phyloP scores from a whole-genome alignment of 192 early-diverging fungal species.

The Dissophora globulifera region DNA sequence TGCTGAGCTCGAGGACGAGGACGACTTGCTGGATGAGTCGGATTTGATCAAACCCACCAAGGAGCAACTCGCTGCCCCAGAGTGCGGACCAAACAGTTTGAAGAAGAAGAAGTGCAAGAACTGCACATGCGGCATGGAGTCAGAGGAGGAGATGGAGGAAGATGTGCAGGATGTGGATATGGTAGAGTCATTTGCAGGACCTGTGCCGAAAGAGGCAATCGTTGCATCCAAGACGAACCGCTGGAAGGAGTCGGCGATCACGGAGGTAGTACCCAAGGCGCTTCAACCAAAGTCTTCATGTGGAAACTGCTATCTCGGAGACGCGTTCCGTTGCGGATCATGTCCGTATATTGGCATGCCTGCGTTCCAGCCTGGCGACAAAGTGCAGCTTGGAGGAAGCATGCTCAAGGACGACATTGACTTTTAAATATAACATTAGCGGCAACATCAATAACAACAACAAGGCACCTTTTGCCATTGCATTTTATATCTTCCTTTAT shows the following conservation, averaged over 20 bases:
- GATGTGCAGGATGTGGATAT: constrained; percentile 31
- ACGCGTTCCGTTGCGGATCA: constrained; percentile 95
- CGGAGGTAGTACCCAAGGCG: constrained; percentile 61
- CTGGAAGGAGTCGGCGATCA: constrained; percentile 51
- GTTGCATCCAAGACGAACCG: constrained; percentile 46
- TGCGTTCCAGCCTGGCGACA: constrained; percentile 94
- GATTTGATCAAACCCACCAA: constrained; percentile 80
- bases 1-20: constrained; percentile 87
- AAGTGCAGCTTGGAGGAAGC: constrained; percentile 87
- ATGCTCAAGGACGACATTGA: constrained; percentile 75
- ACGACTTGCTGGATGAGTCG: constrained; percentile 83
- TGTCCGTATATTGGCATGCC: constrained; percentile 99
- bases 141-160: constrained; percentile 68
- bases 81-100: constrained; percentile 72
- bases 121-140: constrained; percentile 90
- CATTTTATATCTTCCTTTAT: neutral
- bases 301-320: constrained; percentile 88
- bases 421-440: too few species aligned
- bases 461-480: too few species aligned
- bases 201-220: constrained; percentile 59
- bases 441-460: too few species aligned
- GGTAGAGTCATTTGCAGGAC: constrained; percentile 55
- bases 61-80: constrained; percentile 61
- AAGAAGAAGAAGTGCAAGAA: constrained; percentile 97
- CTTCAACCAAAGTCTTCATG: constrained; percentile 69